A percentile compares a stretch with the other conserved stretches of the same genome.
Conservation (phyloP, 2,329 filamentous ascomycete species). For the Neonectria coccinea region DNA sequence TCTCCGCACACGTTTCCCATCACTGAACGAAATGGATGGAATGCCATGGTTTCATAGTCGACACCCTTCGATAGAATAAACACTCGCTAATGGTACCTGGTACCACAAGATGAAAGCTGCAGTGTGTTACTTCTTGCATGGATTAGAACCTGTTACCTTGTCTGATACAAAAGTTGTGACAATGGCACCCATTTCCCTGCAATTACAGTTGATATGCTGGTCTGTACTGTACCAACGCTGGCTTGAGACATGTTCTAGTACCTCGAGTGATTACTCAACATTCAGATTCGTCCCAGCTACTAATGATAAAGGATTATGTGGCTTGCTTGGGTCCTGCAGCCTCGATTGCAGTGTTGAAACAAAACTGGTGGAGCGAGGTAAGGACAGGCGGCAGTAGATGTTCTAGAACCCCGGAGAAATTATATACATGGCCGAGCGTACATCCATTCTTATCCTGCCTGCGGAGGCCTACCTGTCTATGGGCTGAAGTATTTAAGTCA, state of each 20-base stretch:
- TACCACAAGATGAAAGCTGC: too few relatives aligned
- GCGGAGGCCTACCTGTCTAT: too few relatives aligned
- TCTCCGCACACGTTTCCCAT: too few relatives aligned
- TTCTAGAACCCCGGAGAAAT: not conserved
- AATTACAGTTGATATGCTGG: not conserved
- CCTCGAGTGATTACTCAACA: not conserved
- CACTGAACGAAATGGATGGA: too few relatives aligned
- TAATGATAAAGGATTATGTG: not conserved
- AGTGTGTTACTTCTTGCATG: too few relatives aligned
- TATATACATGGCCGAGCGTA: not conserved
- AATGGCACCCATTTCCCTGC: not conserved
- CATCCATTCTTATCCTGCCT: not conserved
- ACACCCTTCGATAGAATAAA: too few relatives aligned
- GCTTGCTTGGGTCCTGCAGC: not conserved
- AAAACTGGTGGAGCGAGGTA: too few relatives aligned
- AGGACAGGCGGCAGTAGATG: too few relatives aligned
- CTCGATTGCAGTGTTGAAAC: not conserved
- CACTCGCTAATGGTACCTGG: too few relatives aligned
- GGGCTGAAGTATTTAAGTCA: not conserved
- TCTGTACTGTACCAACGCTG: not conserved
- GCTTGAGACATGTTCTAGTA: not conserved
- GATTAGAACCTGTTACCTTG: too few relatives aligned
- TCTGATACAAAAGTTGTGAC: too few relatives aligned
- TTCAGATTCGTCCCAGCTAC: not conserved
- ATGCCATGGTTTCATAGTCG: too few relatives aligned